These are phyloP conservation scores for Neofusicoccum parvum DNA, from an alignment of 2,329 filamentous ascomycete species.

Conservation along the genomic window DNA sequence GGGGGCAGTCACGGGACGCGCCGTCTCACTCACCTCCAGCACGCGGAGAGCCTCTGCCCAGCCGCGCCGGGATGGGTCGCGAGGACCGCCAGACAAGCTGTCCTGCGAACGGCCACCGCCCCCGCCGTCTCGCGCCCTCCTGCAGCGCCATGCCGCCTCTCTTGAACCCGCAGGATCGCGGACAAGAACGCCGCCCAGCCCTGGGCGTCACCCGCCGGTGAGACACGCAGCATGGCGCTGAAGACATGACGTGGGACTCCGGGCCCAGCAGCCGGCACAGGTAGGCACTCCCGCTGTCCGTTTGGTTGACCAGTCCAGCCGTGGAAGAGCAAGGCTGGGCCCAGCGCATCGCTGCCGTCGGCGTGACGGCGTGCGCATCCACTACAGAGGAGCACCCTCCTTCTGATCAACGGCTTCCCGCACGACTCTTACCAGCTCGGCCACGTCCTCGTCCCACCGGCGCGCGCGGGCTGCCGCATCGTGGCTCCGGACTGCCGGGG, in stretches of 20 bases:
- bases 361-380: constrained; percentile 25
- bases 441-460: constrained; percentile 32
- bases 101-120: neutral
- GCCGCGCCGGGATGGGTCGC: no score
- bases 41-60: neutral
- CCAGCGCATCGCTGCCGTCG: constrained; percentile 16
- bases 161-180: neutral
- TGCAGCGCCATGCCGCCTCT: neutral
- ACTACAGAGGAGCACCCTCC: constrained; percentile 39
- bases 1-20: neutral
- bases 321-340: constrained; percentile 1
- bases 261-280: no score
- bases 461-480: constrained; percentile 43
- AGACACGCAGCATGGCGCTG: neutral
- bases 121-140: neutral
- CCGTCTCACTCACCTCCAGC: neutral
- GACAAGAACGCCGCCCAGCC: neutral
- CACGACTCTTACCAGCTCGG: constrained; percentile 49
- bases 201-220: neutral
- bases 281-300: neutral
- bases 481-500: constrained; percentile 47
- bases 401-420: constrained; percentile 53
- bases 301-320: neutral
- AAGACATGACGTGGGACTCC: neutral
- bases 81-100: neutral